Evolutionary conservation across 176 grass and related monocot species (phyloP).

Genomic region (Microstegium vimineum): DNA sequence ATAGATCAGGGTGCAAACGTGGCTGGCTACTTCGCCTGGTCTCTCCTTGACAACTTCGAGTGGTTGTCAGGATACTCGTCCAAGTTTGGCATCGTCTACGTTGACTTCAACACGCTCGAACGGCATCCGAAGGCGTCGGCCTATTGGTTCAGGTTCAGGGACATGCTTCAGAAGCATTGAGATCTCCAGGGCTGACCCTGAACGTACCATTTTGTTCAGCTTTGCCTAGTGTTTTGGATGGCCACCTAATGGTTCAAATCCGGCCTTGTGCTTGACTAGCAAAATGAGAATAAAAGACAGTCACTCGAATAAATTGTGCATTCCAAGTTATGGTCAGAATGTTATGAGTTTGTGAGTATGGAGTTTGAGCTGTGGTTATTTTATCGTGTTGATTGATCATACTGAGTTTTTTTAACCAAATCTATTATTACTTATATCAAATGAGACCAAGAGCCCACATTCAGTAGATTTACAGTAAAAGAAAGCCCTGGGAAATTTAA

Average conservation of each 20-base stretch:
- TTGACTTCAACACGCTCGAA: too few relatives aligned
- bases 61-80: slow-evolving; percentile 49
- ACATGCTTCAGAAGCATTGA: slow-evolving; percentile 35
- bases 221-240: background rate
- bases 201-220: background rate
- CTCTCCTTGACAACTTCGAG: slow-evolving; percentile 69
- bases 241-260: slow-evolving; percentile 3
- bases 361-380: background rate
- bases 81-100: slow-evolving; percentile 58
- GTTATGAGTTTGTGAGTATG: background rate
- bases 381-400: background rate
- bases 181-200: background rate
- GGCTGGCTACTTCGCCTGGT: slow-evolving; percentile 68
- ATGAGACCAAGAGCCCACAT: too few relatives aligned
- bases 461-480: too few relatives aligned
- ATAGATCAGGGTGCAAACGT: slow-evolving; percentile 56
- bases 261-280: background rate
- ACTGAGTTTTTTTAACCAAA: background rate
- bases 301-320: background rate
- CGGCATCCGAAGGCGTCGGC: slow-evolving; percentile 58
- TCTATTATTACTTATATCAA: background rate
- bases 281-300: slow-evolving; percentile 13
- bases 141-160: slow-evolving; percentile 66
- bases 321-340: background rate
- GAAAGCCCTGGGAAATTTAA: too few relatives aligned